Evolutionary conservation across 805 yeast genomes (phyloP), one percentile per base, ranked within the genome.

Genomic region (Lachancea sp.): DNA sequence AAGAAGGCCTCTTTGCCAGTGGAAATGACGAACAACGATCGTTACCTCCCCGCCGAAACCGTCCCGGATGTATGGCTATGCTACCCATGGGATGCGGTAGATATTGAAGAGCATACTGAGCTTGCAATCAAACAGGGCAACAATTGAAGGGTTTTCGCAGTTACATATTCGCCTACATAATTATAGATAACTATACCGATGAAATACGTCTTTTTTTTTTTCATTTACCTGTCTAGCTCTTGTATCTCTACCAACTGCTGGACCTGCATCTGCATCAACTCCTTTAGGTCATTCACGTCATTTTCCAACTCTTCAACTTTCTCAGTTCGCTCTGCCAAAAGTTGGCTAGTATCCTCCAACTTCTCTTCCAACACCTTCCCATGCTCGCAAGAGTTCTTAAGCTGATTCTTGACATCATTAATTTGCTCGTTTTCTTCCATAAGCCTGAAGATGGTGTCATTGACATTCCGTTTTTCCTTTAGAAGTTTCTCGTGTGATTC

Each of bases 241-340:
- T 80, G 84, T 51, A 83, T 50, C 31, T 74, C 81, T 32, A 87
- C 78, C 75, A 90, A 72, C 49, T 89, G 92, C 59, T 85, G 94
- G 32, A 90, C 89, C 61, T 90, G 98, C 46, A 74, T 74, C 45
- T 77, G 72, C 60, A 87, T 74, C 68, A 92, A 68, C 34, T 85
- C 94, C 62, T 92, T 92, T 61, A 90, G 69, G 61, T 92, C 98
- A 4, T 69, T 72, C 13, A 92, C 90, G 55, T 92, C 98, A 6
- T 94, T 95, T 48, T 71, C 74, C 34, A 92, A 69, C 60, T 92
- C 98, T 41, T 79, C 83, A 4, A 85, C 90, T 46, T 69, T 72
- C 58, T 94, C 98, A 5, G 86, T 72, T 57, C 88, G 88, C 56
- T 89, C 96, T 5, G 96, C 96, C 12, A 90, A 68, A 42, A 84